Evolutionary conservation across 2,329 filamentous ascomycete species (phyloP).

Genomic region (Zymoseptoria brevis): DNA sequence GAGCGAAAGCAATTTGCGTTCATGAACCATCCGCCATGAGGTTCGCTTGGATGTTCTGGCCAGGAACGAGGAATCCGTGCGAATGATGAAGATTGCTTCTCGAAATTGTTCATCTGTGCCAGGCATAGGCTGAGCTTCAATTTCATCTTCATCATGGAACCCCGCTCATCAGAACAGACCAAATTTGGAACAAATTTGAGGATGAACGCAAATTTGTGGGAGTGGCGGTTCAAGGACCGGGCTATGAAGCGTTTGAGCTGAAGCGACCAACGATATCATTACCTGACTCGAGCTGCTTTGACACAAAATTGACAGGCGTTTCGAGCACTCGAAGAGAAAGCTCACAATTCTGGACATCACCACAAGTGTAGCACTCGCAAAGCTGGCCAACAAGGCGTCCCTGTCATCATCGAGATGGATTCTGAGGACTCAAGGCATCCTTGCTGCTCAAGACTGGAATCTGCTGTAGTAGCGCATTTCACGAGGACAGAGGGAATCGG

Average conservation of each 20-base stretch:
- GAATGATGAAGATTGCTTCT: not conserved
- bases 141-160: not conserved
- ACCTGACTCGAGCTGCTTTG: not conserved
- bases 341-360: not conserved
- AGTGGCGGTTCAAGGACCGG: not conserved
- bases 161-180: not conserved
- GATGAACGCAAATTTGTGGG: not conserved
- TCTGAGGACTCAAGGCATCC: not conserved
- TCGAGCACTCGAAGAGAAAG: not conserved
- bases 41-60: not conserved
- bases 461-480: not conserved
- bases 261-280: not conserved
- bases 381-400: not conserved
- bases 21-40: not conserved
- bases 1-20: not conserved
- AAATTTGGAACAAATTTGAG: not conserved
- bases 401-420: not conserved
- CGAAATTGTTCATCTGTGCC: not conserved
- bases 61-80: not conserved
- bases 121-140: not conserved
- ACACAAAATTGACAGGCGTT: not conserved
- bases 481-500: not conserved
- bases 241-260: not conserved
- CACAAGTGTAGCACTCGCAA: not conserved
- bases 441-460: not conserved